These are phyloP conservation scores for Erigeron philadelphicus DNA, from an alignment of 140 eudicot species.

Conservation along the genomic window DNA sequence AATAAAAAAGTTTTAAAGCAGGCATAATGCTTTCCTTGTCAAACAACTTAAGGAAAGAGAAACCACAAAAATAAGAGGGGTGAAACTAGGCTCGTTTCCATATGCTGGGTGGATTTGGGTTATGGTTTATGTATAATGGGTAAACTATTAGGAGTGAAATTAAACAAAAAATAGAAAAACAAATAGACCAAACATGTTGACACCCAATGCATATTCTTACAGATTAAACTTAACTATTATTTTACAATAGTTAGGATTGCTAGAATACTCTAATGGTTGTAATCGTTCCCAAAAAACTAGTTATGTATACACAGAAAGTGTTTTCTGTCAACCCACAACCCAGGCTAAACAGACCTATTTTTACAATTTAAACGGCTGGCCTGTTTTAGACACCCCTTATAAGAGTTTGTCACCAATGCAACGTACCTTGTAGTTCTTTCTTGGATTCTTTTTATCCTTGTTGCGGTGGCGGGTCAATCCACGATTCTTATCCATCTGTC, in stretches of 20 bases:
- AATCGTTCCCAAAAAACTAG: neutral
- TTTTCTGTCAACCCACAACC: neutral
- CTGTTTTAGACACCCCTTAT: neutral
- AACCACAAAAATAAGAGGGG: neutral
- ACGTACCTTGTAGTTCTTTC: constrained; percentile 78
- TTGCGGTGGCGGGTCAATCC: constrained; percentile 82
- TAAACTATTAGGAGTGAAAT: neutral
- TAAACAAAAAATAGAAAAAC: neutral
- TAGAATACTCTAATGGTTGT: neutral
- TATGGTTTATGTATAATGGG: neutral
- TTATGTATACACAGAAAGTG: neutral
- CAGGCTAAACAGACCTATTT: neutral
- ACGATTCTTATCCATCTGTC: constrained; percentile 84
- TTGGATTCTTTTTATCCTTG: constrained; percentile 65
- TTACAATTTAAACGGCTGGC: neutral
- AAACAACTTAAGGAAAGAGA: neutral
- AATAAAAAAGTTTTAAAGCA: neutral
- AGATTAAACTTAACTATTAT: neutral
- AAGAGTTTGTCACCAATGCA: neutral
- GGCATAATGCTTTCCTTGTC: neutral
- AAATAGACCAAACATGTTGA: neutral
- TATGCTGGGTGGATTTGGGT: neutral
- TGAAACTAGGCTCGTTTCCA: neutral
- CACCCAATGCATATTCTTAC: neutral
- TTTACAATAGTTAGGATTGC: neutral